phyloP scores from a whole-genome alignment of 2,329 filamentous ascomycete genomes.

The Aspergillus aculeatus region DNA sequence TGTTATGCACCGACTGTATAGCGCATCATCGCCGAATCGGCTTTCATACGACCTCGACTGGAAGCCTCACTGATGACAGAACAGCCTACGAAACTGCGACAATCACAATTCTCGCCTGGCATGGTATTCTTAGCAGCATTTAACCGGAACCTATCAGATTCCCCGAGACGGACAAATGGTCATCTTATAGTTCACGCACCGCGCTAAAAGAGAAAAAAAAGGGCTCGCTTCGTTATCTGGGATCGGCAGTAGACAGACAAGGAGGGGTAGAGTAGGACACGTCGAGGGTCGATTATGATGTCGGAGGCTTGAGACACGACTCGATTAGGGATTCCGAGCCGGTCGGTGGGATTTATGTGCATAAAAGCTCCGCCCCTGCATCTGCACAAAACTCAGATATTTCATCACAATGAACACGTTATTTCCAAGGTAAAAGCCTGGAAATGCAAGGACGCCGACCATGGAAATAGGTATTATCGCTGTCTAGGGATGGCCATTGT shows the following conservation, averaged over 20 bases:
- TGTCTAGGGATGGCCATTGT: neutral
- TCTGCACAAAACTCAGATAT: neutral
- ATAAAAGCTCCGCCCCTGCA: neutral
- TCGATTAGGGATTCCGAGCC: neutral
- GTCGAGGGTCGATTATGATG: neutral
- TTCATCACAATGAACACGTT: neutral
- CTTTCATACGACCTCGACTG: neutral
- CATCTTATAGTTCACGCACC: neutral
- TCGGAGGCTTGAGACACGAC: neutral
- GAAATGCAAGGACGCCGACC: neutral
- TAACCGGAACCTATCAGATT: neutral
- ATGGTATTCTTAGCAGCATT: neutral
- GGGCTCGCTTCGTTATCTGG: neutral
- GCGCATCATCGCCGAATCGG: neutral
- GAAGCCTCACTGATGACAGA: neutral
- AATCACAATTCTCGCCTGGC: neutral
- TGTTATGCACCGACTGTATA: neutral
- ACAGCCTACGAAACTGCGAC: neutral
- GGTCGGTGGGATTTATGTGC: neutral
- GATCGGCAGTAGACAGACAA: conserved; percentile 1
- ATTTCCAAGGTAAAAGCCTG: neutral
- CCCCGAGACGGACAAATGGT: neutral
- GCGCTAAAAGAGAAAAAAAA: neutral
- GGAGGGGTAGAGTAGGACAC: conserved; percentile 6
- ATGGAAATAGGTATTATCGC: neutral